These are phyloP conservation scores for Osmanthus fragrans DNA, from an alignment of 257 asterid genomes.

Conservation along the genomic window DNA sequence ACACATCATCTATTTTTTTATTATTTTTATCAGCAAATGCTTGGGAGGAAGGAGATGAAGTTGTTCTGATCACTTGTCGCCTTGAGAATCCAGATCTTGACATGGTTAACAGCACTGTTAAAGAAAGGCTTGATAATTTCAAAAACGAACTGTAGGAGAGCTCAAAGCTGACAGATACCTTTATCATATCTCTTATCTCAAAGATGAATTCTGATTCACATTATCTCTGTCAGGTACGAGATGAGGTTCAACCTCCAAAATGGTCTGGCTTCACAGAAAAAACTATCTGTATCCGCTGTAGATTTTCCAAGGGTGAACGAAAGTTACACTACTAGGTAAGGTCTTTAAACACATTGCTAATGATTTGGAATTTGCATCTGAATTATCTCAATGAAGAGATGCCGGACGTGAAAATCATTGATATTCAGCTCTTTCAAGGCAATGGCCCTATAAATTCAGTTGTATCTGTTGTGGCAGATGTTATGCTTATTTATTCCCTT, in stretches of 20 bases:
- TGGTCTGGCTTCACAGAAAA: constrained; percentile 84
- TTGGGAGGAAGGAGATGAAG: constrained; percentile 99
- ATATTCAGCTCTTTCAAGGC: background rate
- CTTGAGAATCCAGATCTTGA: constrained; percentile 75
- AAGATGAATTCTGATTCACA: constrained; percentile 4
- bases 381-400: background rate
- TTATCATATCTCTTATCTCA: constrained; percentile 18
- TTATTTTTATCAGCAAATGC: constrained; percentile 72
- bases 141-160: constrained; percentile 79
- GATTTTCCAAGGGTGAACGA: constrained; percentile 96
- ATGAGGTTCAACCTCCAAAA: constrained; percentile 95
- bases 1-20: background rate
- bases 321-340: constrained; percentile 86
- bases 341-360: constrained; percentile 6
- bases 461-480: background rate
- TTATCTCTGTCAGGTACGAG: constrained; percentile 63
- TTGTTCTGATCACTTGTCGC: constrained; percentile 89
- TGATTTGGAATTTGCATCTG: constrained; percentile 10
- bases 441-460: background rate
- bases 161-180: constrained; percentile 10
- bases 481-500: background rate
- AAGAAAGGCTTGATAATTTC: constrained; percentile 70
- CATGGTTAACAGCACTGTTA: constrained; percentile 60
- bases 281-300: constrained; percentile 76
- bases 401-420: background rate